phyloP scores from a whole-genome alignment of 2,329 filamentous ascomycete genomes.

The Capronia coronata region DNA sequence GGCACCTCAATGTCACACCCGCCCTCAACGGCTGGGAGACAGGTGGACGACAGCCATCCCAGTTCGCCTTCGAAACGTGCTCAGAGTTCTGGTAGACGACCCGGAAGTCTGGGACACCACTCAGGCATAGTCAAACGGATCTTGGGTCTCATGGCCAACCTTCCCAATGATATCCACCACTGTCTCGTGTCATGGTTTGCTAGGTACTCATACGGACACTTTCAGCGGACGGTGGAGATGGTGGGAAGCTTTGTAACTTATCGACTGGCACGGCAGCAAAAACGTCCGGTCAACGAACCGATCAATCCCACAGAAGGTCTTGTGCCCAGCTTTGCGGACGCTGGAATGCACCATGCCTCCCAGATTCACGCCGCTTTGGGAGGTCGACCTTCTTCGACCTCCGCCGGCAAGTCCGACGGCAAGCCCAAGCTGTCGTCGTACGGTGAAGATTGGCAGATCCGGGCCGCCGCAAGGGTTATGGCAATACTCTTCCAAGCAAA shows the following conservation, averaged over 20 bases:
- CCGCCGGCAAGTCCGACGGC: conserved; percentile 48
- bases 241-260: conserved; percentile 74
- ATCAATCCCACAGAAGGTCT: conserved; percentile 60
- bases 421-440: conserved; percentile 53
- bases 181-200: conserved; percentile 74
- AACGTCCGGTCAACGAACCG: conserved; percentile 46
- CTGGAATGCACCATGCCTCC: conserved; percentile 54
- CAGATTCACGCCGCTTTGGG: conserved; percentile 72
- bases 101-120: conserved; percentile 56
- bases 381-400: conserved; percentile 43
- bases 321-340: conserved; percentile 64
- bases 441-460: conserved; percentile 83
- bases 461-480: conserved; percentile 71
- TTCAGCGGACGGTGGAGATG: conserved; percentile 69
- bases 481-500: conserved; percentile 78
- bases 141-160: conserved; percentile 70
- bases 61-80: conserved; percentile 21
- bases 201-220: conserved; percentile 59
- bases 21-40: conserved; percentile 3
- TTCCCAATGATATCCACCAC: conserved; percentile 67
- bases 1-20: conserved; percentile 7
- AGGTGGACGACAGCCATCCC: conserved; percentile 17
- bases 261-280: conserved; percentile 64
- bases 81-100: conserved; percentile 26
- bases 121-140: conserved; percentile 81